Conservation (phyloP, 371 early-diverging fungal genomes). For the Synchytrium microbalum region DNA sequence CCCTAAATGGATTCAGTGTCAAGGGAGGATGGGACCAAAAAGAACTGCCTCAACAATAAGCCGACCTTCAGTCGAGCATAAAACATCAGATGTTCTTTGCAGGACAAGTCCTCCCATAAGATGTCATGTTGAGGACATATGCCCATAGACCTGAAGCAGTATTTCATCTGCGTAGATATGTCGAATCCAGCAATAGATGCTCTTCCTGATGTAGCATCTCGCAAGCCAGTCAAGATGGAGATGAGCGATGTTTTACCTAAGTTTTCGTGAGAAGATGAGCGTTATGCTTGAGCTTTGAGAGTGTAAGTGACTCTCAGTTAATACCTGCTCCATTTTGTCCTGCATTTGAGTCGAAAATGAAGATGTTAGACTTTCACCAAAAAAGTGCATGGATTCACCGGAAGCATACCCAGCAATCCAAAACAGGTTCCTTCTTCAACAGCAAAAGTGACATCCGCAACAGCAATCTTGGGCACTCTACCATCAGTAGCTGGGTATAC, state of each 20-base stretch:
- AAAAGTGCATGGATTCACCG: too few relatives aligned
- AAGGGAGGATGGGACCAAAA: too few relatives aligned
- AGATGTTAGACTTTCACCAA: too few relatives aligned
- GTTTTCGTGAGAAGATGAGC: too few relatives aligned
- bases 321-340: constrained; percentile 34
- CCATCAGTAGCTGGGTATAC: constrained; percentile 16
- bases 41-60: too few relatives aligned
- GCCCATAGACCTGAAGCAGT: constrained; percentile 61
- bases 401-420: constrained; percentile 62
- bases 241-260: constrained; percentile 63
- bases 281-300: too few relatives aligned
- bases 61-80: too few relatives aligned
- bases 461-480: constrained; percentile 28
- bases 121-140: constrained; percentile 71
- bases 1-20: too few relatives aligned
- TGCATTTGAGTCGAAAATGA: too few relatives aligned
- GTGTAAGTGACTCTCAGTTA: too few relatives aligned
- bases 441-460: constrained; percentile 57
- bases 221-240: constrained; percentile 58
- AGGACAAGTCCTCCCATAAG: constrained; percentile 68
- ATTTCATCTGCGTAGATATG: constrained; percentile 41
- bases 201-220: constrained; percentile 48
- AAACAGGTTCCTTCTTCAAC: constrained; percentile 50
- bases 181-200: constrained; percentile 56
- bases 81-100: constrained; percentile 64